Percentiles rank a stretch among this genome's conserved stretches.
These are phyloP conservation scores for Aspergillus sclerotioniger DNA, from an alignment of 495 filamentous ascomycete genomes.

Conservation along the genomic window DNA sequence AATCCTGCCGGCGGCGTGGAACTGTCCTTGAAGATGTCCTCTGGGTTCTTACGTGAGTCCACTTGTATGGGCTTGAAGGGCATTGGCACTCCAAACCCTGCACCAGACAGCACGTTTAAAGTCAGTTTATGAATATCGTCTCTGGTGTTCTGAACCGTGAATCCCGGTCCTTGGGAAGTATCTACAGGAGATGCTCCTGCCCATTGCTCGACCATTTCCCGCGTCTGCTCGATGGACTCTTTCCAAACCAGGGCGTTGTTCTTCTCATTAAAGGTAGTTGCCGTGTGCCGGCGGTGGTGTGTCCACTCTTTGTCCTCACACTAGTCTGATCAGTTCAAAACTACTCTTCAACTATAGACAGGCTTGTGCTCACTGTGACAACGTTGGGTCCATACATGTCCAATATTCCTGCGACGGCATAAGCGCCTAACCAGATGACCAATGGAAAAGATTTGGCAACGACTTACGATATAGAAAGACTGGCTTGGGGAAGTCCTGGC, in stretches of 20 bases:
- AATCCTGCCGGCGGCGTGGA: conserved; percentile 16
- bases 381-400: conserved; percentile 49
- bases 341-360: neutral
- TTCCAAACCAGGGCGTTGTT: conserved; percentile 47
- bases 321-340: conserved; percentile 11
- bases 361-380: conserved; percentile 28
- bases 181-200: conserved; percentile 10
- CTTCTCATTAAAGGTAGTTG: conserved; percentile 46
- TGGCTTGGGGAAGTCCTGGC: conserved; percentile 44
- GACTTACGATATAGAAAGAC: conserved; percentile 31
- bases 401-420: conserved; percentile 26
- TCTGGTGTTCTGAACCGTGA: conserved; percentile 13
- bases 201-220: conserved; percentile 38
- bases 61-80: conserved; percentile 15
- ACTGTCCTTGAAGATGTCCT: conserved; percentile 20
- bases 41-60: neutral
- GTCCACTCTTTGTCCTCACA: conserved; percentile 45
- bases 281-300: conserved; percentile 42
- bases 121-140: conserved; percentile 43
- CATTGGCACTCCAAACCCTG: conserved; percentile 40
- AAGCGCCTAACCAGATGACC: neutral
- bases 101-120: conserved; percentile 43
- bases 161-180: neutral
- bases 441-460: neutral
- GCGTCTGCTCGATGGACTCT: conserved; percentile 28